phyloP scores from a whole-genome alignment of 2,329 filamentous ascomycete species.

The Aspergillus fructus region DNA sequence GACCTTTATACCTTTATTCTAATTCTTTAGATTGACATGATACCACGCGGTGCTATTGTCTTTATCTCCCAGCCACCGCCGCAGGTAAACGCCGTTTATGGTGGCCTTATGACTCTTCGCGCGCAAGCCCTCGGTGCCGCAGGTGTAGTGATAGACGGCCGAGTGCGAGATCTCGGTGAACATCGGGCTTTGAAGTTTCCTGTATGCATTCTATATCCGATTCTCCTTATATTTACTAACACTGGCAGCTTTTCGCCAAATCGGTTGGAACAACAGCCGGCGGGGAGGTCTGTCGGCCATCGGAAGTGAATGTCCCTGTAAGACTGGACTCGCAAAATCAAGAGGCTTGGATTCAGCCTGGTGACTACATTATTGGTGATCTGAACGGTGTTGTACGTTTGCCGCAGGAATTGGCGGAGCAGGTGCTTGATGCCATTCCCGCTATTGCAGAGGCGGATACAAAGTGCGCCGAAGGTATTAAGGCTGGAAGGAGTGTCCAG shows the following conservation, averaged over 20 bases:
- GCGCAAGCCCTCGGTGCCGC: constrained; percentile 47
- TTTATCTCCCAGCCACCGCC: constrained; percentile 51
- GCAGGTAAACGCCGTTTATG: constrained; percentile 51
- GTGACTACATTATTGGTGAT: constrained; percentile 39
- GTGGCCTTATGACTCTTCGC: constrained; percentile 54
- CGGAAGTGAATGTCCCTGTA: constrained; percentile 34
- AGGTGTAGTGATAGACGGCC: constrained; percentile 54
- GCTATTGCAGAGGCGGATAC: constrained; percentile 5
- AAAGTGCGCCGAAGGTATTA: constrained; percentile 13
- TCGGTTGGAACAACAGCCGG: constrained; percentile 31
- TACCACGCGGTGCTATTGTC: constrained; percentile 49
- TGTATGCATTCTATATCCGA: background rate
- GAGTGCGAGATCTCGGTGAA: constrained; percentile 54
- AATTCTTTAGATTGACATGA: constrained; percentile 44
- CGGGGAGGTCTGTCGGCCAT: background rate
- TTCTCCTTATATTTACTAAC: background rate
- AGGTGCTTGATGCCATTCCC: constrained; percentile 11
- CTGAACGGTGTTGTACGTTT: constrained; percentile 40
- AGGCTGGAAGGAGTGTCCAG: background rate
- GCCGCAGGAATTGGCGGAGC: constrained; percentile 19
- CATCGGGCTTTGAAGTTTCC: constrained; percentile 46
- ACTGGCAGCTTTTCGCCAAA: constrained; percentile 20
- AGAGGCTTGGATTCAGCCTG: constrained; percentile 26
- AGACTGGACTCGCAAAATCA: background rate
- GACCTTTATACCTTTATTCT: too few relatives aligned